phyloP scores from a whole-genome alignment of 2,329 filamentous ascomycete species.

The Hypoxylon sp. region DNA sequence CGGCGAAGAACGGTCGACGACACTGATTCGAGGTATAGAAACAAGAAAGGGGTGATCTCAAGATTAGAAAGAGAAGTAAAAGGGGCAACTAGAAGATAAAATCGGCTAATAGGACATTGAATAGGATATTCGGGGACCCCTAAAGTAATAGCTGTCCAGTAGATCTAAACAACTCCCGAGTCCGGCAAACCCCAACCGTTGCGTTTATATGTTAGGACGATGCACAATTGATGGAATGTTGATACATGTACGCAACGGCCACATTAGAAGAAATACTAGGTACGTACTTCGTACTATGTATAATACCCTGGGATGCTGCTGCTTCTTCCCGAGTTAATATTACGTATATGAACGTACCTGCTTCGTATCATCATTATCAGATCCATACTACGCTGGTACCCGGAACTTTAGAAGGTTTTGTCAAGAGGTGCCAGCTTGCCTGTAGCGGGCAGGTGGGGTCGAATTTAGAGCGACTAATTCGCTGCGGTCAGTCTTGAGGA shows the following conservation, averaged over 20 bases:
- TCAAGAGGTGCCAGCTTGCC: slow-evolving; percentile 30
- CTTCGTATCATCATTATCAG: slow-evolving; percentile 39
- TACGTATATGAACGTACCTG: slow-evolving; percentile 28
- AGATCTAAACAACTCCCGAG: slow-evolving; percentile 22
- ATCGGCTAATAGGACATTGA: slow-evolving; percentile 20
- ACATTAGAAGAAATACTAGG: slow-evolving; percentile 26
- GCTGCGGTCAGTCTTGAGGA: slow-evolving; percentile 20
- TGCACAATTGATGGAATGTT: slow-evolving; percentile 1
- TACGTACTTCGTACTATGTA: slow-evolving; percentile 12
- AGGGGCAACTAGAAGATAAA: slow-evolving; percentile 12
- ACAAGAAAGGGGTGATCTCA: slow-evolving; percentile 8
- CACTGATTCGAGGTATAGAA: slow-evolving; percentile 16
- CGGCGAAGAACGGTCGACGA: slow-evolving; percentile 17
- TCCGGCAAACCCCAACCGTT: slow-evolving; percentile 34
- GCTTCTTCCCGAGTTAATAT: slow-evolving; percentile 2
- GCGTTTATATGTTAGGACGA: slow-evolving; percentile 25
- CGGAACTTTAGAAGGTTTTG: not conserved
- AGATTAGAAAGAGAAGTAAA: slow-evolving; percentile 14
- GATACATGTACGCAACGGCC: slow-evolving; percentile 4
- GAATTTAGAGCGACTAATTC: slow-evolving; percentile 24
- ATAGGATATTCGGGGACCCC: slow-evolving; percentile 28
- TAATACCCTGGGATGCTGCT: slow-evolving; percentile 2
- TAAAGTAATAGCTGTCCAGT: slow-evolving; percentile 22
- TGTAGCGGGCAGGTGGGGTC: slow-evolving; percentile 36
- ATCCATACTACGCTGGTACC: slow-evolving; percentile 23